These are phyloP conservation scores for Ustilago bromivora DNA, from an alignment of 1,284 basidiomycete genomes.

Conservation along the genomic window DNA sequence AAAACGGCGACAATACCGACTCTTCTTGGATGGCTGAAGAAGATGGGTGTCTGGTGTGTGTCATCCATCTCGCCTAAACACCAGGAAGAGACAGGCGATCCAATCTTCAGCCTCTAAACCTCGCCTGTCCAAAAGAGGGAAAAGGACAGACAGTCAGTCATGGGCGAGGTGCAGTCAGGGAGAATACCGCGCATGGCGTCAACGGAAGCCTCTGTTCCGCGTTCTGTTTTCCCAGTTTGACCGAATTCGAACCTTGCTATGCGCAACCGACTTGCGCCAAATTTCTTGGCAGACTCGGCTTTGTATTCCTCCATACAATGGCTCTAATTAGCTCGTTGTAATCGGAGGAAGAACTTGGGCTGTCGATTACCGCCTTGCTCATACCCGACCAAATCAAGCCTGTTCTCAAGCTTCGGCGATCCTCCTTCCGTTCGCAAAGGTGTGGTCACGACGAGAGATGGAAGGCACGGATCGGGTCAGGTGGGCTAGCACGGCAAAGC, in stretches of 20 bases:
- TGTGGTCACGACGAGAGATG: neutral
- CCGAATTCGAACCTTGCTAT: slow-evolving; percentile 2
- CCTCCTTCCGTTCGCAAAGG: neutral
- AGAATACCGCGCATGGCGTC: neutral
- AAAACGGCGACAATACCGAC: slow-evolving; percentile 5
- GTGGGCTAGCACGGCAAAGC: neutral
- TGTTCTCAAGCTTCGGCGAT: neutral
- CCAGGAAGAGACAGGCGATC: slow-evolving; percentile 2
- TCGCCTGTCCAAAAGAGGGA: neutral
- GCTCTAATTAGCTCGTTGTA: neutral
- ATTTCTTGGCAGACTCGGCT: slow-evolving; percentile 15
- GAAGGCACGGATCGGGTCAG: slow-evolving; percentile 4
- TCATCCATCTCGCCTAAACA: slow-evolving; percentile 4
- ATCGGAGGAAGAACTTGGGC: neutral
- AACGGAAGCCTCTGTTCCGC: slow-evolving; percentile 15
- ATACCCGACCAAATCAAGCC: neutral
- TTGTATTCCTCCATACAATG: neutral
- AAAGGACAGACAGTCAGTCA: neutral
- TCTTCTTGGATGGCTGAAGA: neutral
- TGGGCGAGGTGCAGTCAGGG: neutral
- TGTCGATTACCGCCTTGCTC: slow-evolving; percentile 7
- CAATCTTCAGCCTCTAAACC: slow-evolving; percentile 2
- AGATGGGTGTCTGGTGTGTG: neutral
- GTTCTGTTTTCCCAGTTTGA: neutral
- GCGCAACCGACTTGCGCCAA: slow-evolving; percentile 21